Percentiles rank a stretch among this genome's conserved stretches.
Conservation (phyloP, 352 stramenopile species). For the Pseudoperonospora humuli region DNA sequence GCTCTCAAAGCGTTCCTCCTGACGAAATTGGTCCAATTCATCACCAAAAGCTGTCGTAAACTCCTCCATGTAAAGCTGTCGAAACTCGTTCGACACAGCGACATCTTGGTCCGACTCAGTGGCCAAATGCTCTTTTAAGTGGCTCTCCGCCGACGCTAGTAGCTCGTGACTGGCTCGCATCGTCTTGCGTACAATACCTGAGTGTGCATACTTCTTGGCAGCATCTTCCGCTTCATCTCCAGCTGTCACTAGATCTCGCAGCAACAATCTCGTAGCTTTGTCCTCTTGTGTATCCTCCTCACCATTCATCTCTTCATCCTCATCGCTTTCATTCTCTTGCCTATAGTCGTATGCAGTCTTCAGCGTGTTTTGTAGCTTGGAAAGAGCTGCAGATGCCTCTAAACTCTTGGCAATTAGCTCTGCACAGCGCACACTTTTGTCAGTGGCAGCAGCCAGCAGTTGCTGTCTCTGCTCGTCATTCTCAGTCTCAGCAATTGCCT, state of each 20-base stretch:
- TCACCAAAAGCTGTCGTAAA: constrained; percentile 81
- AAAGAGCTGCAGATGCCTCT: constrained; percentile 36
- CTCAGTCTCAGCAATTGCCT: constrained; percentile 14
- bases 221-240: constrained; percentile 42
- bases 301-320: constrained; percentile 32
- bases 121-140: constrained; percentile 26
- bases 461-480: constrained; percentile 26
- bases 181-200: constrained; percentile 45
- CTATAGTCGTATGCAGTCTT: constrained; percentile 18
- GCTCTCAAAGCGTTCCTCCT: constrained; percentile 80
- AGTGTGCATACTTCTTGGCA: constrained; percentile 35
- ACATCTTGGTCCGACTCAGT: constrained; percentile 7
- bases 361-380: constrained; percentile 39
- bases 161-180: constrained; percentile 45
- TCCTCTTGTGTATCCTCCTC: constrained; percentile 31
- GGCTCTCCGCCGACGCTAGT: constrained; percentile 36
- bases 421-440: constrained; percentile 63
- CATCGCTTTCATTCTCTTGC: constrained; percentile 17
- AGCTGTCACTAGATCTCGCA: constrained; percentile 51
- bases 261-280: constrained; percentile 38
- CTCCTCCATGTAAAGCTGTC: constrained; percentile 77
- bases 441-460: constrained; percentile 31
- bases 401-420: constrained; percentile 74
- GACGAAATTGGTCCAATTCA: constrained; percentile 76
- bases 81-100: constrained; percentile 47